These are phyloP conservation scores for Sorghum bicolor DNA, from an alignment of 176 grass and related monocot genomes.

Conservation along the genomic window DNA sequence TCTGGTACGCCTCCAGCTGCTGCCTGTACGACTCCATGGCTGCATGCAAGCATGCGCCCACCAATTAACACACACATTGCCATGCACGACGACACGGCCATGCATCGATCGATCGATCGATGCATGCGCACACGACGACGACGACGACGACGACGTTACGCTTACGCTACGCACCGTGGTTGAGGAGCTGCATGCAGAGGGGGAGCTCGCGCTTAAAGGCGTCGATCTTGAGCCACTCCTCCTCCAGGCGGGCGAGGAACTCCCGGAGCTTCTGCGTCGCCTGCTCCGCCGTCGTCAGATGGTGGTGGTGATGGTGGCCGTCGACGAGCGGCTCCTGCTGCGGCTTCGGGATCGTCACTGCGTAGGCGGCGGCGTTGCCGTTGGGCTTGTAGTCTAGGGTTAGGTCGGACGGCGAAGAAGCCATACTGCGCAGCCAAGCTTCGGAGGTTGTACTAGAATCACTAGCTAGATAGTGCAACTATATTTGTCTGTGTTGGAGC, in stretches of 20 bases:
- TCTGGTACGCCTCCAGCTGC: slow-evolving; percentile 67
- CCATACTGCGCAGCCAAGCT: slow-evolving; percentile 41
- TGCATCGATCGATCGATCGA: not conserved
- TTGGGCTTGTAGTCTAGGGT: slow-evolving; percentile 87
- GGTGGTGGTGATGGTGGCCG: slow-evolving; percentile 29
- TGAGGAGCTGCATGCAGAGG: slow-evolving; percentile 96
- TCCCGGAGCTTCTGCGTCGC: slow-evolving; percentile 77
- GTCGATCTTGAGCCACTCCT: slow-evolving; percentile 94
- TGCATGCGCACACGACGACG: not conserved
- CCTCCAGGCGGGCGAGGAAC: slow-evolving; percentile 72
- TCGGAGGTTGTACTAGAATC: not conserved
- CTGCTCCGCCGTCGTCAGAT: slow-evolving; percentile 36
- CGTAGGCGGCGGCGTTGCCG: not conserved
- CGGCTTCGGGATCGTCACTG: slow-evolving; percentile 34
- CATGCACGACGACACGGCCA: not conserved
- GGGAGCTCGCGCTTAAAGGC: slow-evolving; percentile 99
- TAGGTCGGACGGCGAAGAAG: slow-evolving; percentile 76
- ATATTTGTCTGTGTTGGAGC: not conserved
- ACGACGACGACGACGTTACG: not conserved
- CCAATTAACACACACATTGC: not conserved
- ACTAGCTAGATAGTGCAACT: slow-evolving; percentile 14
- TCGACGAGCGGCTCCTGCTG: slow-evolving; percentile 23
- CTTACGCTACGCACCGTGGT: slow-evolving; percentile 44
- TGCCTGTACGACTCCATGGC: slow-evolving; percentile 90
- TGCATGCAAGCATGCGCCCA: slow-evolving; percentile 15